Evolutionary conservation across 1,284 basidiomycete genomes (phyloP).

Genomic region (Anthracocystis panici-leucophaei): DNA sequence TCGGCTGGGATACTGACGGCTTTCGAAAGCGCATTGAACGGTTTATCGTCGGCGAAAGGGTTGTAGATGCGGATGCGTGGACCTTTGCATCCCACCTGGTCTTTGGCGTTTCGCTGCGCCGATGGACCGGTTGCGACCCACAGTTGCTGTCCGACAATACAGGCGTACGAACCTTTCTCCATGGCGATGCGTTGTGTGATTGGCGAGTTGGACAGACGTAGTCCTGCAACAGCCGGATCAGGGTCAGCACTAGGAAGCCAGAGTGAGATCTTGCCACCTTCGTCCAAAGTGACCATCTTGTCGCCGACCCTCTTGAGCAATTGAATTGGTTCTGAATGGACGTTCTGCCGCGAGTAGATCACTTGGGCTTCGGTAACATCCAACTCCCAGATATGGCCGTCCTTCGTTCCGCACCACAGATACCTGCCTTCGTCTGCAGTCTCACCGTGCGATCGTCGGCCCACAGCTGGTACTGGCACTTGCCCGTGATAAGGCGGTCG

Average conservation of each 20-base stretch:
- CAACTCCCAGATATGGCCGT: conserved; percentile 64
- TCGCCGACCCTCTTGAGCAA: conserved; percentile 57
- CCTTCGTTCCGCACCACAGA: conserved; percentile 65
- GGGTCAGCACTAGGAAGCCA: conserved; percentile 54
- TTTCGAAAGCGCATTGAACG: conserved; percentile 64
- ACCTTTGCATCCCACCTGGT: conserved; percentile 36
- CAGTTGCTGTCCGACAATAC: conserved; percentile 61
- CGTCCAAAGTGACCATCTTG: conserved; percentile 63
- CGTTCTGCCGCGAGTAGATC: conserved; percentile 41
- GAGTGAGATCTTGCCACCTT: conserved; percentile 65
- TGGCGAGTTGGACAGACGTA: conserved; percentile 54
- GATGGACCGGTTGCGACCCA: conserved; percentile 57
- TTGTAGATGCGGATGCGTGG: conserved; percentile 63
- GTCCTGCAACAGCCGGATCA: conserved; percentile 27
- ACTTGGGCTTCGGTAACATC: conserved; percentile 54
- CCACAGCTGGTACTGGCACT: conserved; percentile 21
- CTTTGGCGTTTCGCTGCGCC: conserved; percentile 24
- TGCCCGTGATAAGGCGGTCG: conserved; percentile 42
- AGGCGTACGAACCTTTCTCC: conserved; percentile 54
- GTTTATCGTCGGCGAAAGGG: conserved; percentile 61
- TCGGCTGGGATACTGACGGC: conserved; percentile 69
- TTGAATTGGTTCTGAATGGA: conserved; percentile 58
- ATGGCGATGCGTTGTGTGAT: conserved; percentile 64
- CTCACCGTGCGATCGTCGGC: conserved; percentile 37
- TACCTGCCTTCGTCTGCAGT: conserved; percentile 55